Base-by-base conservation (phyloP, 257 asterid genomes). In the Scutellaria barbata region DNA sequence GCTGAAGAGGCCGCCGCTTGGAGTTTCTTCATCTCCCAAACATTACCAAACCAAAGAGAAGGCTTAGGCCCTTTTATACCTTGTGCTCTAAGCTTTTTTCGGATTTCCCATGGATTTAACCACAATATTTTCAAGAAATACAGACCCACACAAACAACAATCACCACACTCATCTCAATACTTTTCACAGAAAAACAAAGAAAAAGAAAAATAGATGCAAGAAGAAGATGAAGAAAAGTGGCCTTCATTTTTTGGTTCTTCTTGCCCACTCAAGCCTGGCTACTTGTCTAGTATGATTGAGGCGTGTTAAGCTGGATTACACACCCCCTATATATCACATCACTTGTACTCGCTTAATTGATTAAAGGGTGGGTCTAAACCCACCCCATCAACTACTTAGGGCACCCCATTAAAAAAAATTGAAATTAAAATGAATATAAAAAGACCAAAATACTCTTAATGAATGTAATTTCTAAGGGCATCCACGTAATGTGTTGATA, bases 61-160 rank as follows among this genome's bases (percentile, higher is more conserved):
- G 97, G 89, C 37, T 42, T 80, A 18, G 97, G 97, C 72, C 97
- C 97, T 63, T n/a, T 70, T 18, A 89, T 85, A 8, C 97, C 97
- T 82, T 92, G 97, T 45, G 63, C 68, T 41, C 39, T 73, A 78
- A 92, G 92, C 75, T 81, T 89, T 83, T 84, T 77, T 18, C 83
- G 58, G 16, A 83, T 74, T 45, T 60, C 18, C 74, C 75, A 78
- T 8, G 84, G 83, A 66, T 87, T 73, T 41, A 81, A 13, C 85
- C 89, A 89, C 58, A 53, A n/a, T 6, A 42, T 69, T 57, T 72
- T 72, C 25, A 70, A 17, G 12, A 80, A 60, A 75, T 78, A 80
- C n/a, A 74, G 57, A 16, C 25, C 73, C 51, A 83, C 30, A 11
- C 74, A 40, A 5, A 69, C 14, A 3, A 72, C 46, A 59, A 77